phyloP scores from a whole-genome alignment of 139 green algal genomes.

The Asterochloris erici region DNA sequence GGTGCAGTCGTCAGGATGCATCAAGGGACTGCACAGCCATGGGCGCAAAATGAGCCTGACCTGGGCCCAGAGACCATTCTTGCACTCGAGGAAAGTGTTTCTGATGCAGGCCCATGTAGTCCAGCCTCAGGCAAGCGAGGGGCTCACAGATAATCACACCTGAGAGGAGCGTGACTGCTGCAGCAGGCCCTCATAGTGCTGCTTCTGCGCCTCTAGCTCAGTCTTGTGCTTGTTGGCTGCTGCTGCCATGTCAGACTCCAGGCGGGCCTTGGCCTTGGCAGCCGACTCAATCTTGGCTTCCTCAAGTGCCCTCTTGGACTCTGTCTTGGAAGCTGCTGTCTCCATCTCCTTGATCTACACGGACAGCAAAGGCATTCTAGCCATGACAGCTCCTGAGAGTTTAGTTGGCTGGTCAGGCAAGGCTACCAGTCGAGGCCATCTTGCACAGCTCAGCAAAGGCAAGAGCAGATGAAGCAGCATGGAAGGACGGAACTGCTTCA shows the following conservation, averaged over 20 bases:
- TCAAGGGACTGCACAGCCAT: too few species aligned
- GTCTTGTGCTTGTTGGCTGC: constrained; percentile 36
- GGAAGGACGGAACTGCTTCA: too few species aligned
- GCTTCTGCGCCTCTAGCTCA: constrained; percentile 52
- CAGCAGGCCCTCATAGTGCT: constrained; percentile 56
- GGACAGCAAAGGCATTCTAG: too few species aligned
- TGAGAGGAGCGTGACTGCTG: constrained; percentile 47
- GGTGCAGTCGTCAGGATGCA: too few species aligned
- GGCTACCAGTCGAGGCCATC: too few species aligned
- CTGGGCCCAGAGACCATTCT: not conserved
- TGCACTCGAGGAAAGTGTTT: not conserved
- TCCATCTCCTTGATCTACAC: constrained; percentile 39
- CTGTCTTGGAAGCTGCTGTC: constrained; percentile 28
- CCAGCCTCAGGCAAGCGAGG: not conserved
- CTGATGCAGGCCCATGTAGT: not conserved
- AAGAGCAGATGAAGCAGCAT: too few species aligned
- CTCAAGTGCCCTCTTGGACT: constrained; percentile 29
- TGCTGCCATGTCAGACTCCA: constrained; percentile 17
- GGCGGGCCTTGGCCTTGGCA: not conserved
- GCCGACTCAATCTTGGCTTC: constrained; percentile 13
- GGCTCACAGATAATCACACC: constrained; percentile 19
- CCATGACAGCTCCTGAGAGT: too few species aligned
- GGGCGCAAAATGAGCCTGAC: not conserved
- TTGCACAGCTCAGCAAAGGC: too few species aligned
- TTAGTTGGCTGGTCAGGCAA: too few species aligned